Percentiles rank a stretch among this genome's conserved stretches.
These are phyloP conservation scores for Calonectria multiphialidica DNA, from an alignment of 2,329 filamentous ascomycete species.

Conservation along the genomic window DNA sequence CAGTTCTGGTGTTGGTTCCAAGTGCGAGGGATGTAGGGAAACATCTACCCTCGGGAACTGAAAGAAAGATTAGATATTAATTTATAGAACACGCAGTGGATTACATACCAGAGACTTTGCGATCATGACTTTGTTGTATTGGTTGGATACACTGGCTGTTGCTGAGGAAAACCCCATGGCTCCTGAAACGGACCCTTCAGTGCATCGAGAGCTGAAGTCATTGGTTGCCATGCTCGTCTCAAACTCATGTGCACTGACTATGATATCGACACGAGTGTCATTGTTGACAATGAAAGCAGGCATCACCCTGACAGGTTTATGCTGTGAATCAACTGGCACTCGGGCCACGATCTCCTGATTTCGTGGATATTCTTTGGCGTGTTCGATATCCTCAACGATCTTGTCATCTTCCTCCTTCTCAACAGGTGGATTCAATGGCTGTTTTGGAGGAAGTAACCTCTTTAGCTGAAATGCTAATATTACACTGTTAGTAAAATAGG, in stretches of 20 bases:
- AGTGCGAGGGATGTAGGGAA: background rate
- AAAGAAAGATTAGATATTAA: background rate
- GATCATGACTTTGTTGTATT: background rate
- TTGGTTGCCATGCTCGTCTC: background rate
- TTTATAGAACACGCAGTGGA: accelerated
- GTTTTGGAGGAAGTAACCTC: background rate
- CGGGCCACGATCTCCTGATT: background rate
- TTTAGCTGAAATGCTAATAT: background rate
- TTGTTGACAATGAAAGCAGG: background rate
- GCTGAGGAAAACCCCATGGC: background rate
- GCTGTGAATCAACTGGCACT: background rate
- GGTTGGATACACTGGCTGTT: background rate
- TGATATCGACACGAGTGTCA: background rate
- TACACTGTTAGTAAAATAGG: background rate
- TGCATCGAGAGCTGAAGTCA: background rate
- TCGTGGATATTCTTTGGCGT: background rate
- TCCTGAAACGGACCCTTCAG: background rate
- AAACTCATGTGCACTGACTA: background rate
- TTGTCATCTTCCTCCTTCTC: background rate
- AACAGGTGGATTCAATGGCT: background rate
- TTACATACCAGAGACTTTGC: background rate
- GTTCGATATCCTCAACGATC: background rate
- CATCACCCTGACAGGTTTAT: background rate
- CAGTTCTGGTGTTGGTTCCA: background rate
- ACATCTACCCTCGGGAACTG: background rate